phyloP scores from a whole-genome alignment of 768 basidiomycete species.

The Mycena galopus region DNA sequence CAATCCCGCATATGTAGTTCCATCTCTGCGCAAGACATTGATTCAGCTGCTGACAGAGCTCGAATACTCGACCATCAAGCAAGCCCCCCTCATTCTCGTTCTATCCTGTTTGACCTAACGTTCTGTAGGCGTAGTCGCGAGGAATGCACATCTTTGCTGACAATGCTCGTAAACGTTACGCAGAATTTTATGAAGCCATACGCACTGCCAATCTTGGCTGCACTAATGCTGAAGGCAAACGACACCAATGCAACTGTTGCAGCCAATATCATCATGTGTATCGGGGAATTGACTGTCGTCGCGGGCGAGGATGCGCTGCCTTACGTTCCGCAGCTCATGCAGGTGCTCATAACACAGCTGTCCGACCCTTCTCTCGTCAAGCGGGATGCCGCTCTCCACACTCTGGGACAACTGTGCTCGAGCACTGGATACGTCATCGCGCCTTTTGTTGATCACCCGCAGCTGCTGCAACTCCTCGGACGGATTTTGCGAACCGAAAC shows the following conservation, averaged over 20 bases:
- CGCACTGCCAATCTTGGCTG: constrained; percentile 93
- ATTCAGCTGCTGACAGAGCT: constrained; percentile 97
- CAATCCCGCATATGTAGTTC: constrained; percentile 99
- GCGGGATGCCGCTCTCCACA: constrained; percentile 93
- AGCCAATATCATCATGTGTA: constrained; percentile 92
- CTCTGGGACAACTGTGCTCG: constrained; percentile 95
- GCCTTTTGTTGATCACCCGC: constrained; percentile 92
- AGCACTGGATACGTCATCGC: constrained; percentile 96
- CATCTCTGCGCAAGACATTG: constrained; percentile 92
- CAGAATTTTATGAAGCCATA: constrained; percentile 96
- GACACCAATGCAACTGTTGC: constrained; percentile 91
- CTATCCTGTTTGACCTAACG: constrained; percentile 16
- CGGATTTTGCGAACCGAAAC: constrained; percentile 88
- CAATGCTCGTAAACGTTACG: constrained; percentile 90
- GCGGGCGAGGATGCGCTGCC: constrained; percentile 92
- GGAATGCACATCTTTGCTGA: constrained; percentile 92
- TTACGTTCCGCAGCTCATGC: constrained; percentile 89
- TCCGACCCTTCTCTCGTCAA: constrained; percentile 92
- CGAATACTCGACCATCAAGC: constrained; percentile 93
- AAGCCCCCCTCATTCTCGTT: not conserved
- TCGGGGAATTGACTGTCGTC: constrained; percentile 93
- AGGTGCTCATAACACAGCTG: constrained; percentile 88
- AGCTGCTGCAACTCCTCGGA: constrained; percentile 87
- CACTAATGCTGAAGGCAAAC: constrained; percentile 89
- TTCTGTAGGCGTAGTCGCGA: constrained; percentile 82